Percentiles rank a stretch among this genome's conserved stretches.
Evolutionary conservation across 2,329 filamentous ascomycete genomes (phyloP).

Genomic region (Scorias spongiosa): DNA sequence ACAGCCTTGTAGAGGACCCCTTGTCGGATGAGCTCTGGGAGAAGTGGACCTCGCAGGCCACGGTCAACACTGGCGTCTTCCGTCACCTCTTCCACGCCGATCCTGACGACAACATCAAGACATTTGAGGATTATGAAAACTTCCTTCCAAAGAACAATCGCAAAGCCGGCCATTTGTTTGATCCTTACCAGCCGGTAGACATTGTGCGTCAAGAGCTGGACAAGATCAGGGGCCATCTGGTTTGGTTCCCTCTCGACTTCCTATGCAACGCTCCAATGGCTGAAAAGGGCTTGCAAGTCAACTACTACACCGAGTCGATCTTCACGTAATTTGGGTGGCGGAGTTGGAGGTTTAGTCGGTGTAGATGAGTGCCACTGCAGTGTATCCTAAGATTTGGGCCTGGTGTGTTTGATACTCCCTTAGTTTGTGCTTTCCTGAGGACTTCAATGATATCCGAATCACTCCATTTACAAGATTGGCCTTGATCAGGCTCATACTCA

Average conservation of each 20-base stretch:
- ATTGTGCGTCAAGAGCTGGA: constrained; percentile 64
- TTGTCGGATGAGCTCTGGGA: constrained; percentile 42
- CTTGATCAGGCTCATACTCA: neutral
- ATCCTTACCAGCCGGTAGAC: constrained; percentile 56
- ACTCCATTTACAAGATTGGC: neutral
- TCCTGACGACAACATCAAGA: constrained; percentile 78
- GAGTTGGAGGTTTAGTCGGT: too few species aligned
- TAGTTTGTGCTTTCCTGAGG: too few species aligned
- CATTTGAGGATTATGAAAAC: constrained; percentile 74
- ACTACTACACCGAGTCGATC: constrained; percentile 73
- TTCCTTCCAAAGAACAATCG: constrained; percentile 46
- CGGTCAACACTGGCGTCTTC: constrained; percentile 59
- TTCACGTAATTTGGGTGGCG: constrained; percentile 40
- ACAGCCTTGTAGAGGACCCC: constrained; percentile 45
- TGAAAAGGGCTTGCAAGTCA: constrained; percentile 73
- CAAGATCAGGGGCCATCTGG: constrained; percentile 65
- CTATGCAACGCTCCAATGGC: constrained; percentile 76
- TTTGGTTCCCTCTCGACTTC: constrained; percentile 91
- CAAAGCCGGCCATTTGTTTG: constrained; percentile 76
- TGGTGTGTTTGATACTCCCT: too few species aligned
- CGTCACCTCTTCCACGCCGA: constrained; percentile 74
- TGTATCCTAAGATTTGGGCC: too few species aligned
- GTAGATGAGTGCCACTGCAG: too few species aligned
- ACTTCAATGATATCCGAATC: too few species aligned
- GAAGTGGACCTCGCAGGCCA: constrained; percentile 54